Percentiles rank a stretch among this genome's conserved stretches.
These are phyloP conservation scores for Ophiostoma pallidulum DNA, from an alignment of 2,329 filamentous ascomycete species.

Conservation along the genomic window DNA sequence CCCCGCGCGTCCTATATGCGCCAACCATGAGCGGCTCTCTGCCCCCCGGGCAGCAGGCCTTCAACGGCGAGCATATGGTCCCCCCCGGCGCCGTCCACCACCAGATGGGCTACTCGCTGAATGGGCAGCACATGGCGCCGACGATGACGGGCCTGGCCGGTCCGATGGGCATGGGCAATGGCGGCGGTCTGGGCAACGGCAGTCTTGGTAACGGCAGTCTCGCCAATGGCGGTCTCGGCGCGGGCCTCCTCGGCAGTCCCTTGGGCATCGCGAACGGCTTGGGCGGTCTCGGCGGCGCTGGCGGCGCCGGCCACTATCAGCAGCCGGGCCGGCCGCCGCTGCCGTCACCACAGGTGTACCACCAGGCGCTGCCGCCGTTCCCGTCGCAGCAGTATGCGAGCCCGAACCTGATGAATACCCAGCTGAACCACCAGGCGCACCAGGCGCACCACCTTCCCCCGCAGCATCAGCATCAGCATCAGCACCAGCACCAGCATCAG, in stretches of 20 bases:
- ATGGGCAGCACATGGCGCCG: constrained; percentile 11
- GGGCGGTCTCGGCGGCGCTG: background rate
- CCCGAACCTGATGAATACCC: constrained; percentile 6
- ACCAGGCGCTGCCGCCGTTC: constrained; percentile 10
- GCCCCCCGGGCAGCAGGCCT: constrained; percentile 31
- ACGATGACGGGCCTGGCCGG: background rate
- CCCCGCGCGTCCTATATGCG: constrained; percentile 17
- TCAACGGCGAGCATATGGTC: constrained; percentile 27
- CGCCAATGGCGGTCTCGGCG: background rate
- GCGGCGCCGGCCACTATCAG: constrained; percentile 3
- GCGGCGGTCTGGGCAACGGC: background rate
- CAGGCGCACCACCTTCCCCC: constrained; percentile 6
- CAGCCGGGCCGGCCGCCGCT: constrained; percentile 5
- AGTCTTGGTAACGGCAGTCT: background rate
- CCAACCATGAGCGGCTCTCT: constrained; percentile 32
- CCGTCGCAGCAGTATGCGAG: constrained; percentile 5
- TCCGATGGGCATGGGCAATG: constrained; percentile 3
- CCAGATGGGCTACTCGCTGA: constrained; percentile 14
- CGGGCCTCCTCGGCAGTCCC: background rate
- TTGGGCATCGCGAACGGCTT: background rate
- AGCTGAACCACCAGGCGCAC: constrained; percentile 3
- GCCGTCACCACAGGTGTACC: constrained; percentile 14
- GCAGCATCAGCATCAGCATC: background rate
- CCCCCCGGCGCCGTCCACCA: constrained; percentile 8
- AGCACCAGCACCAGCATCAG: too few relatives aligned